Percentiles rank a stretch among this genome's conserved stretches.
Conservation (phyloP, 2,329 filamentous ascomycete species). For the Cytospora schulzeri region DNA sequence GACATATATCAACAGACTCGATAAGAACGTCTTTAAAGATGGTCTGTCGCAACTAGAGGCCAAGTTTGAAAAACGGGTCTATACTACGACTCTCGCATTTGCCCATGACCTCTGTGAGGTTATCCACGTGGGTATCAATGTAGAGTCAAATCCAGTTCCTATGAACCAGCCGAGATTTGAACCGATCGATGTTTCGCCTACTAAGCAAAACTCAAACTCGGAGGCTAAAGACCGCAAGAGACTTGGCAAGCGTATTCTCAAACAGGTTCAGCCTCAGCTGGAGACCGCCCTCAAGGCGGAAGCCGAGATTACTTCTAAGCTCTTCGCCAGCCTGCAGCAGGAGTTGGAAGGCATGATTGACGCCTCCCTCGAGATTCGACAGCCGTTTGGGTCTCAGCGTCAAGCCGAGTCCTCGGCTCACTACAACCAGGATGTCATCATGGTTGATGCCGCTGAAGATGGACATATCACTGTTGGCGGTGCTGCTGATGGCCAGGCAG, state of each 20-base stretch:
- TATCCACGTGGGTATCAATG: slow-evolving; percentile 56
- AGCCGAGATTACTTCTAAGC: slow-evolving; percentile 73
- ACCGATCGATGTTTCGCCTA: slow-evolving; percentile 49
- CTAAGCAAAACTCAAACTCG: slow-evolving; percentile 54
- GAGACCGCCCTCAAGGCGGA: slow-evolving; percentile 79
- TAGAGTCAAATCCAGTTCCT: slow-evolving; percentile 36
- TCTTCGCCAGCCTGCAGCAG: slow-evolving; percentile 68
- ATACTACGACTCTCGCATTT: slow-evolving; percentile 60
- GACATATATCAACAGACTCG: slow-evolving; percentile 53
- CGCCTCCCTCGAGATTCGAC: slow-evolving; percentile 61
- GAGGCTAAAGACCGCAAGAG: slow-evolving; percentile 82
- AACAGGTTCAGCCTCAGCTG: slow-evolving; percentile 75
- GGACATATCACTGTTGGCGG: slow-evolving; percentile 50
- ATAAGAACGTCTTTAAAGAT: slow-evolving; percentile 61
- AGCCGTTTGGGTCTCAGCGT: slow-evolving; percentile 39
- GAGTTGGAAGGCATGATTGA: slow-evolving; percentile 76
- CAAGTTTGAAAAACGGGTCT: slow-evolving; percentile 57
- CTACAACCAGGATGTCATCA: slow-evolving; percentile 50
- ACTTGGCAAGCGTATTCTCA: slow-evolving; percentile 87
- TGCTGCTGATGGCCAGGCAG: slow-evolving; percentile 41
- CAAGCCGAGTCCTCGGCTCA: slow-evolving; percentile 44
- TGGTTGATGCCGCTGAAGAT: slow-evolving; percentile 51
- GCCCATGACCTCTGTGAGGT: slow-evolving; percentile 58
- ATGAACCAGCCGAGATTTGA: slow-evolving; percentile 37
- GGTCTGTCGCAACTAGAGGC: slow-evolving; percentile 53